These are phyloP conservation scores for Pecoramyces ruminantium DNA, from an alignment of 192 early-diverging fungal genomes.

Conservation along the genomic window DNA sequence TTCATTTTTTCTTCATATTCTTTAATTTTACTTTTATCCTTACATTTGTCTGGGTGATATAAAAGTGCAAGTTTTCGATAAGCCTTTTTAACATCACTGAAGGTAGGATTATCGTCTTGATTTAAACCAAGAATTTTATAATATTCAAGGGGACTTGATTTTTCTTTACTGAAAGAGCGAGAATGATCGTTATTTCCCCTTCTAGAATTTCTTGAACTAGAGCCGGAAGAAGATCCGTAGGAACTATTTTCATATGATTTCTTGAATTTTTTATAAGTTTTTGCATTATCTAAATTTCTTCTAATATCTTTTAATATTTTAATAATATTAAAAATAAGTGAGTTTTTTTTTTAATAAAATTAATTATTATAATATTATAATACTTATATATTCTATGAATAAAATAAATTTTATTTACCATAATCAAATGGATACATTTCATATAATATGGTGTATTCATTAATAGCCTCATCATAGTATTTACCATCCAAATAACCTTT, in stretches of 20 bases:
- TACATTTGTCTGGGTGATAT: not conserved
- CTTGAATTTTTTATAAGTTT: too few species aligned
- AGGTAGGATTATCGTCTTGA: not conserved
- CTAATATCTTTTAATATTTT: too few species aligned
- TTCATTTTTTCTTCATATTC: not conserved
- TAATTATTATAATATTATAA: too few species aligned
- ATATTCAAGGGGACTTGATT: too few species aligned
- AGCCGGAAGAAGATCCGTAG: too few species aligned
- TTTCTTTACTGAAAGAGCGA: not conserved
- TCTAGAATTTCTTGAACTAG: too few species aligned
- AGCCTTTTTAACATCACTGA: not conserved
- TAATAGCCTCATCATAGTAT: not conserved
- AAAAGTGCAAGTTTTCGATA: not conserved
- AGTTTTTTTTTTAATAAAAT: too few species aligned
- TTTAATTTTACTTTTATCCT: not conserved
- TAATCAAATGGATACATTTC: not conserved
- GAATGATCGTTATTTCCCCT: too few species aligned
- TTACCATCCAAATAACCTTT: not conserved
- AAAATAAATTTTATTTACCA: not conserved
- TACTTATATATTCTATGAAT: too few species aligned
- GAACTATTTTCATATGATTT: too few species aligned
- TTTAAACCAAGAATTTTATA: not conserved
- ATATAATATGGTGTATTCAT: not conserved
- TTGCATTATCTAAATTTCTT: too few species aligned
- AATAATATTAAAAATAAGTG: too few species aligned